Base-by-base conservation (phyloP, 805 yeast genomes). In the Candida insectorum region DNA sequence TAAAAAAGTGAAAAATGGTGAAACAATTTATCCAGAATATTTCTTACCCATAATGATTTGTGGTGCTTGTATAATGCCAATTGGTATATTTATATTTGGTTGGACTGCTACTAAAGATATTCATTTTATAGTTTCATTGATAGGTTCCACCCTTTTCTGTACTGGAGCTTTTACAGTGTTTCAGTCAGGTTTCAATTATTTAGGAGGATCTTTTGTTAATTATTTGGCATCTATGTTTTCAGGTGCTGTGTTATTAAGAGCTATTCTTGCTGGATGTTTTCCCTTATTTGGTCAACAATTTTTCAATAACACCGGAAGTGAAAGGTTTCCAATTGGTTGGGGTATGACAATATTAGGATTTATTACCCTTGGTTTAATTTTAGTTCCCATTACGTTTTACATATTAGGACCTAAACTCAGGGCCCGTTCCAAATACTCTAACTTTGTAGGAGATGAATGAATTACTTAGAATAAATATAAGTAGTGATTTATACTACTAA, bases 371-470 rank as follows among this genome's bases (percentile, higher is more conserved):
- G 81, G 77, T 0, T 64, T 83, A 77, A 62, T 77, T 12, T 86
- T 87, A 6, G 79, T 81, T 32, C 89, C 89, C 7, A 80, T 84
- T 75, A 52, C 75, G 6, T 79, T 82, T 51, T 73, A 65, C 34
- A 65, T 55, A 24, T 79, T 68, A 58, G 89, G 89, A 16, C 64
- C 73, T 5, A 35, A 34, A 14, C 53, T 84, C 36, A 77, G 93
- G 65, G 49, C 50, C 30, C 54, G 47, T 24, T 79, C 86, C 2
- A 69, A 65, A 43, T 82, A 65, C 45, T n/a, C n/a, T n/a, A n/a
- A n/a, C n/a, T n/a, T n/a, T n/a, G n/a, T n/a, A n/a, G n/a, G n/a
- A n/a, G n/a, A n/a, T n/a, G n/a, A n/a, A n/a, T n/a, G n/a, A n/a
- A n/a, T n/a, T n/a, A n/a, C n/a, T n/a, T n/a, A n/a, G n/a, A n/a